A percentile compares a stretch with the other conserved stretches of the same genome.
phyloP scores from a whole-genome alignment of 1,284 basidiomycete species.

The Stygiomarasmius scandens region DNA sequence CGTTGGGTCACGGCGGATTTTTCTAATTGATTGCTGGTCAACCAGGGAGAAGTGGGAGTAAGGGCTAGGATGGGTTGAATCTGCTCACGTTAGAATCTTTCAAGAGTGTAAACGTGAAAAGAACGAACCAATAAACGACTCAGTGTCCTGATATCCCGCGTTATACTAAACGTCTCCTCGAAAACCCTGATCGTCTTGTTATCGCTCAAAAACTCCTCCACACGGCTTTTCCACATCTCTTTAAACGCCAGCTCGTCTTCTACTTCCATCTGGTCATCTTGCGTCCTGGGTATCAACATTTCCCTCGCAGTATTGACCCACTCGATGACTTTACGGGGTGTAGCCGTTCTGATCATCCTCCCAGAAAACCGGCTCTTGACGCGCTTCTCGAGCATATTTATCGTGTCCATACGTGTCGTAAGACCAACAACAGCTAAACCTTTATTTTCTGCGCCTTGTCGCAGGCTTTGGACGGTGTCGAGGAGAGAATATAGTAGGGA shows the following conservation, averaged over 20 bases:
- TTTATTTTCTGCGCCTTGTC: constrained; percentile 52
- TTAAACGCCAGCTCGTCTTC: constrained; percentile 47
- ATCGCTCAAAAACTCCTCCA: constrained; percentile 60
- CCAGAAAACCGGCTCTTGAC: constrained; percentile 96
- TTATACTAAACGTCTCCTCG: constrained; percentile 65
- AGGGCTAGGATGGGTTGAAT: constrained; percentile 51
- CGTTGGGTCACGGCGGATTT: constrained; percentile 53
- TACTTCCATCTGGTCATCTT: constrained; percentile 19
- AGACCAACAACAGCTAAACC: constrained; percentile 86
- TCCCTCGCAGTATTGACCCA: constrained; percentile 55
- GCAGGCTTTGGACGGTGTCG: constrained; percentile 76
- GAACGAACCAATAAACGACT: constrained; percentile 66
- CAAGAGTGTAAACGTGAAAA: constrained; percentile 10
- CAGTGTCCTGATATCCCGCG: constrained; percentile 68
- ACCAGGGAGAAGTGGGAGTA: constrained; percentile 53
- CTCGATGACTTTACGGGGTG: constrained; percentile 50
- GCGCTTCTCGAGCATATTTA: constrained; percentile 89
- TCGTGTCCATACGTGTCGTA: constrained; percentile 83
- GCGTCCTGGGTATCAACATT: constrained; percentile 41
- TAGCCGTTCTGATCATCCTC: constrained; percentile 77
- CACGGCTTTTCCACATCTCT: constrained; percentile 57
- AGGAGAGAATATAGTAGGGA: constrained; percentile 89
- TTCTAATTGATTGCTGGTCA: constrained; percentile 43
- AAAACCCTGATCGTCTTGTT: constrained; percentile 44
- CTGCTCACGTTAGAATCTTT: constrained; percentile 34